These are phyloP conservation scores for Carex cristatella DNA, from an alignment of 176 grass and related monocot species.

Conservation along the genomic window DNA sequence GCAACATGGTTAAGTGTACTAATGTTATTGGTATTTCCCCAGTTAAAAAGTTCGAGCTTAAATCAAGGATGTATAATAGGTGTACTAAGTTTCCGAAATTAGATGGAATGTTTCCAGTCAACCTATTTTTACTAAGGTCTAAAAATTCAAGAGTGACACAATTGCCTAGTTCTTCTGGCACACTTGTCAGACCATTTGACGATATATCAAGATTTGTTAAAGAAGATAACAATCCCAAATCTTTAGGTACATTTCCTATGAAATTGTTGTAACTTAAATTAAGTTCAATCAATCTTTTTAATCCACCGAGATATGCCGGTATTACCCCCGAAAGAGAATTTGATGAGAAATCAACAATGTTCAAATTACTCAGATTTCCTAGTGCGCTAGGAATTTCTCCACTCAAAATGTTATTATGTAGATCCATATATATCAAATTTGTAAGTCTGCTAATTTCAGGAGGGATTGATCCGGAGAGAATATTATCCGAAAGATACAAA, in stretches of 20 bases:
- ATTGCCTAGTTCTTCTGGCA: neutral
- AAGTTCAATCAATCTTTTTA: neutral
- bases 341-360: too few species aligned
- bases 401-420: neutral
- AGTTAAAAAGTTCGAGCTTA: constrained; percentile 24
- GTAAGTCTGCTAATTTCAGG: constrained; percentile 22
- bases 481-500: constrained; percentile 9
- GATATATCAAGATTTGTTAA: neutral
- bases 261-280: constrained; percentile 6
- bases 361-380: neutral
- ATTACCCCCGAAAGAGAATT: neutral
- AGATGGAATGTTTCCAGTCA: neutral
- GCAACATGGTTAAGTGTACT: neutral
- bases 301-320: neutral
- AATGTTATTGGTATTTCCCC: neutral
- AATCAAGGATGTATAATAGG: constrained; percentile 1
- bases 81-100: neutral
- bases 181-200: neutral
- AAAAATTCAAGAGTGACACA: neutral
- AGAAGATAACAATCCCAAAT: neutral
- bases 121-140: neutral
- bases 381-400: neutral
- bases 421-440: neutral
- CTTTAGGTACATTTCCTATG: neutral
- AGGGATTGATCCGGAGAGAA: neutral